Conservation (phyloP, 208 protist species). For the Trypanosoma boissoni region DNA sequence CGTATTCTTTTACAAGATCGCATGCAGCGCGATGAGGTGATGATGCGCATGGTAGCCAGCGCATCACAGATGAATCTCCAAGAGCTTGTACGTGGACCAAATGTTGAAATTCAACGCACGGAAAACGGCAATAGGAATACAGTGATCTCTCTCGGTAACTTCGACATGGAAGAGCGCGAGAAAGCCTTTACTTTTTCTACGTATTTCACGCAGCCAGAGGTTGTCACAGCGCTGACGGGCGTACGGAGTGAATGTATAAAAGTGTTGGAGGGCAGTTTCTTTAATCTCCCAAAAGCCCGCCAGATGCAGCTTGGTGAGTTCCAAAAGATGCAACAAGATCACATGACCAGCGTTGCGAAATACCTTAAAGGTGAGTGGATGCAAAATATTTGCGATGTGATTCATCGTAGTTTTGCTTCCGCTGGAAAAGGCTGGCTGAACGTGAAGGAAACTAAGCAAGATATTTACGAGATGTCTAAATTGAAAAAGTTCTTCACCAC, state of each 20-base stretch:
- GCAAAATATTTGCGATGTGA: constrained; percentile 84
- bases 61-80: constrained; percentile 83
- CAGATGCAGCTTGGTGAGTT: constrained; percentile 90
- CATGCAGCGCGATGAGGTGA: constrained; percentile 70
- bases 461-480: constrained; percentile 97
- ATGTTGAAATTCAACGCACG: constrained; percentile 68
- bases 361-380: constrained; percentile 93
- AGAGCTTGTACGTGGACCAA: constrained; percentile 78
- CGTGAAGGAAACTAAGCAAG: constrained; percentile 90
- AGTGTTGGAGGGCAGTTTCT: constrained; percentile 87
- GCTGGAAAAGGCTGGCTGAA: constrained; percentile 98
- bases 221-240: constrained; percentile 86
- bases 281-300: constrained; percentile 86
- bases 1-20: constrained; percentile 87
- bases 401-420: constrained; percentile 85
- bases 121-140: constrained; percentile 51
- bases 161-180: constrained; percentile 77
- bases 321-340: constrained; percentile 74
- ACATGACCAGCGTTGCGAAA: constrained; percentile 56
- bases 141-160: constrained; percentile 61
- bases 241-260: constrained; percentile 88
- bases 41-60: constrained; percentile 76
- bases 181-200: constrained; percentile 90
- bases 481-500: constrained; percentile 97
- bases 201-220: constrained; percentile 93